Conservation (phyloP, 768 basidiomycete species). For the Phaffia australis region DNA sequence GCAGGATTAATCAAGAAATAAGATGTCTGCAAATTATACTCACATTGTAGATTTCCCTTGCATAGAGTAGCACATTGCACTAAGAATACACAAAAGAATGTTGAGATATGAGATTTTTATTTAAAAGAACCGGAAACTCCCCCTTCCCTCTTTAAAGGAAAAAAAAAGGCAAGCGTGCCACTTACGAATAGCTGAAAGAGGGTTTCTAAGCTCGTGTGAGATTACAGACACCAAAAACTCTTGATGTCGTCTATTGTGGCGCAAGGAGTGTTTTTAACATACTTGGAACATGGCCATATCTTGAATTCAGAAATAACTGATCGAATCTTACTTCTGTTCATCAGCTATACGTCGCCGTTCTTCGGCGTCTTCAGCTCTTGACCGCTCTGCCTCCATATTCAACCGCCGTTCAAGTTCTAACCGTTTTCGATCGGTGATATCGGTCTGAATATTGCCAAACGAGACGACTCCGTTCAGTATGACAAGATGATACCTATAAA, state of each 20-base stretch:
- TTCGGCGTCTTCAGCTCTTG: slow-evolving; percentile 32
- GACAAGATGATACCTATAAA: too few relatives aligned
- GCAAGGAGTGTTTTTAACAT: not conserved
- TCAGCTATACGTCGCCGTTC: slow-evolving; percentile 30
- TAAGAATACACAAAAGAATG: not conserved
- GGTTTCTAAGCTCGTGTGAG: slow-evolving; percentile 35
- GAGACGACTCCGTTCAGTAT: too few relatives aligned
- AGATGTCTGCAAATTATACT: slow-evolving; percentile 31
- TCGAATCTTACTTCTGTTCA: slow-evolving; percentile 25
- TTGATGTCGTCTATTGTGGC: slow-evolving; percentile 33
- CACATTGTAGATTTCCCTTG: slow-evolving; percentile 21
- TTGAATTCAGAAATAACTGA: too few relatives aligned
- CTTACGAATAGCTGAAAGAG: slow-evolving; percentile 31
- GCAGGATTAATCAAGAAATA: slow-evolving; percentile 12
- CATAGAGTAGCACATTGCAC: slow-evolving; percentile 11
- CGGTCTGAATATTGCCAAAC: not conserved
- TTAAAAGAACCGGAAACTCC: too few relatives aligned
- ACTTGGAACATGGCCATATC: too few relatives aligned
- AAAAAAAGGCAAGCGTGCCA: not conserved
- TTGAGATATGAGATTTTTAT: not conserved
- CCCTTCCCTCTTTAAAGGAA: too few relatives aligned
- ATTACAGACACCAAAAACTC: slow-evolving; percentile 41
- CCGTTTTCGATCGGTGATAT: slow-evolving; percentile 6
- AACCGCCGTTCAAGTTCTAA: not conserved
- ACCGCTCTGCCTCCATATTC: not conserved